Evolutionary conservation across 2,329 filamentous ascomycete species (phyloP).

Genomic region (Cercospora citrullina): DNA sequence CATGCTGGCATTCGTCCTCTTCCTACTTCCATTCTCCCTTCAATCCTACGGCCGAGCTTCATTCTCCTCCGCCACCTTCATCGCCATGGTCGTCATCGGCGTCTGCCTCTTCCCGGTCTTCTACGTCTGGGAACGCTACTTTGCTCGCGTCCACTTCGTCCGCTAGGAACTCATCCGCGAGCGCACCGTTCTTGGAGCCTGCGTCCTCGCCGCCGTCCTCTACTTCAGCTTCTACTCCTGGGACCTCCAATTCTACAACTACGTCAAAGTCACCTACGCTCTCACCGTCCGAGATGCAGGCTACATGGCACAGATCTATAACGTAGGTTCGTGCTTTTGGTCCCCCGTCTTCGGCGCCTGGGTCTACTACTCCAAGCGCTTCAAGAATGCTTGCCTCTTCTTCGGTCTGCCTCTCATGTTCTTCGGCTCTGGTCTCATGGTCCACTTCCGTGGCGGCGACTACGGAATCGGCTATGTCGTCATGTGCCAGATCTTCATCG

Average conservation of each 20-base stretch:
- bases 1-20: slow-evolving; percentile 57
- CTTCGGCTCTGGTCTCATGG: slow-evolving; percentile 39
- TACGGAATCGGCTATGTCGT: slow-evolving; percentile 53
- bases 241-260: slow-evolving; percentile 46
- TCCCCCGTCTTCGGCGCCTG: slow-evolving; percentile 50
- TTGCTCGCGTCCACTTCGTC: slow-evolving; percentile 59
- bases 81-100: slow-evolving; percentile 41
- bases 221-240: slow-evolving; percentile 51
- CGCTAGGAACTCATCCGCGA: slow-evolving; percentile 54
- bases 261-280: slow-evolving; percentile 51
- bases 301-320: slow-evolving; percentile 41
- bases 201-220: slow-evolving; percentile 41
- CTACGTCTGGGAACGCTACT: slow-evolving; percentile 58
- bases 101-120: slow-evolving; percentile 45
- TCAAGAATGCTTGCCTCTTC: slow-evolving; percentile 48
- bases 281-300: slow-evolving; percentile 35
- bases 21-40: slow-evolving; percentile 70
- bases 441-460: slow-evolving; percentile 41
- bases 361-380: slow-evolving; percentile 50
- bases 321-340: slow-evolving; percentile 46
- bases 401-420: slow-evolving; percentile 41
- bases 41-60: slow-evolving; percentile 35
- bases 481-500: slow-evolving; percentile 59
- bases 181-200: slow-evolving; percentile 54
- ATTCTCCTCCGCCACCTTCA: slow-evolving; percentile 44